Evolutionary conservation across 345 rosid species (phyloP), one percentile per base, ranked within the genome.

Genomic region (Eucalyptus erythrocorys): DNA sequence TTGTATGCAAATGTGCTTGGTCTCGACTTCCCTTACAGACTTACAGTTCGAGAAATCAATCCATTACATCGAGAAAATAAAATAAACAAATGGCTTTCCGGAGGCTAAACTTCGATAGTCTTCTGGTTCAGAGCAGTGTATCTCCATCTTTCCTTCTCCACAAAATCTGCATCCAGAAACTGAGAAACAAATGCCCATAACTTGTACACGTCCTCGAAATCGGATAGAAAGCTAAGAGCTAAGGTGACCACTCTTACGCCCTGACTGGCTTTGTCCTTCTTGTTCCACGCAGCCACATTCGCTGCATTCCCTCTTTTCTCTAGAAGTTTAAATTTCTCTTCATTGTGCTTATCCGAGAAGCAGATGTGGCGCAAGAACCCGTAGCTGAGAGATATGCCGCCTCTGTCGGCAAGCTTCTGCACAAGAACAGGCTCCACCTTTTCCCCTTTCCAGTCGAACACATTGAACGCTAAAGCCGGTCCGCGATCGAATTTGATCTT

Each of bases 141-240:
- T 90, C 96, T 94, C 95, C 95, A 95, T 86, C 94, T 89, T 87
- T 96, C 98, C 91, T 95, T 96, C 92, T 96, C 99, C 88, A 95
- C 96, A 91, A 96, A 96, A 87, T 96, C 98, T 32, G 99, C 96
- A 92, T 97, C 99, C 90, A 95, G 92, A 91, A 97, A 97, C 93
- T 90, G 96, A 87, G 98, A 97, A 91, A 97, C 91, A 86, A 97
- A 97, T 21, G 92, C 90, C 98, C 99, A 97, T 85, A 97, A 93
- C 93, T 94, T 95, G 90, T 96, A 96, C 49, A 92, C 86, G 68
- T 97, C 99, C 90, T 95, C 95, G n/a, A 97, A 96, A 87, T 95
- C 95, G 13, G 96, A 94, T 64, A 96, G 95, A 91, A 95, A 96
- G 86, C 99, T 97, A 30, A 97, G 93, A 48, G 98, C 97, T 79